A percentile compares a stretch with the other conserved stretches of the same genome.
Conservation (phyloP, 2,329 filamentous ascomycete genomes). For the Penicillium italicum region DNA sequence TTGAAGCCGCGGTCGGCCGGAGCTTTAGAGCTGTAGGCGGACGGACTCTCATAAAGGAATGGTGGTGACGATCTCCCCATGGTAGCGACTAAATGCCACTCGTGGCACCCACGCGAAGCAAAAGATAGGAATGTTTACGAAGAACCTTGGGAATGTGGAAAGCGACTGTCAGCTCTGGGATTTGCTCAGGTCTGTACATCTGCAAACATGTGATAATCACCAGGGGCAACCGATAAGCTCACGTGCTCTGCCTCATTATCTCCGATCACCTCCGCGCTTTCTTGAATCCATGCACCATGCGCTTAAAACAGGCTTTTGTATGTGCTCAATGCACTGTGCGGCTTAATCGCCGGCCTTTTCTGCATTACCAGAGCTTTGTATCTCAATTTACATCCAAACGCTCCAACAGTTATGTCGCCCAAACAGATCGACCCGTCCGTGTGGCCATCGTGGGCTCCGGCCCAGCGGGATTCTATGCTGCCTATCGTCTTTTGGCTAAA, state of each 20-base stretch:
- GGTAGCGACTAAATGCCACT: constrained; percentile 29
- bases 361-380: background rate
- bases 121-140: constrained; percentile 24
- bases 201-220: constrained; percentile 27
- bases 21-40: constrained; percentile 52
- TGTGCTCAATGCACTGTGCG: constrained; percentile 32
- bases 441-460: constrained; percentile 90
- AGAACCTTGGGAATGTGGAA: constrained; percentile 13
- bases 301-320: constrained; percentile 25
- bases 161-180: constrained; percentile 15
- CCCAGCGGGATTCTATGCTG: constrained; percentile 92
- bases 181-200: background rate
- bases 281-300: constrained; percentile 21
- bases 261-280: constrained; percentile 2
- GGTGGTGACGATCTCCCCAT: constrained; percentile 59
- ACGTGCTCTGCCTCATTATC: constrained; percentile 11
- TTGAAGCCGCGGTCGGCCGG: constrained; percentile 64
- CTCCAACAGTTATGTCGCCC: constrained; percentile 30
- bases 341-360: constrained; percentile 9
- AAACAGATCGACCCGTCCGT: constrained; percentile 57
- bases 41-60: constrained; percentile 66
- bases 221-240: constrained; percentile 30
- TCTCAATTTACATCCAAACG: constrained; percentile 20
- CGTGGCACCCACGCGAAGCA: constrained; percentile 35
- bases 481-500: constrained; percentile 76